Base-by-base conservation (phyloP, 805 yeast species). In the Kodamaea leandrae region DNA sequence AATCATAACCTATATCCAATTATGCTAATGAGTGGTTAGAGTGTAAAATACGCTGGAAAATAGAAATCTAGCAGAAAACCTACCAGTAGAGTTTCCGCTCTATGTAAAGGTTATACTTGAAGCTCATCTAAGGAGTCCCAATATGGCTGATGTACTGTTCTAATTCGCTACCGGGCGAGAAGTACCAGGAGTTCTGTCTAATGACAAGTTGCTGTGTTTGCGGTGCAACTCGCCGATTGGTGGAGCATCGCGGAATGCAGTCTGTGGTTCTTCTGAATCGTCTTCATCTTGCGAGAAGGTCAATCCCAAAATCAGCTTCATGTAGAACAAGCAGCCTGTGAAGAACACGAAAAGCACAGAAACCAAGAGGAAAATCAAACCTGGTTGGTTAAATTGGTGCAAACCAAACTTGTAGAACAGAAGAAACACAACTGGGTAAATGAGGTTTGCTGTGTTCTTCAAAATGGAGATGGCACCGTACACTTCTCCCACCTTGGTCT, bases 381-480 rank as follows among this genome's bases (percentile, higher is more conserved):
- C 60, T 1, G 72, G 71, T 14, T 41, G 34, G 41, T 60, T 39
- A 53, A 61, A 59, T 4, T 36, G 38, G 8, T 56, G 32, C 25
- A 69, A 40, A 3, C 65, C 50, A 15, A 37, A 38, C 41, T 64
- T 64, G 52, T 83, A 84, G 17, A 80, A 39, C 2, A 64, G 59
- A 13, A 82, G 57, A 23, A 76, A 57, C 0, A 65, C 13, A 4
- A 78, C 59, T 0, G 91, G 88, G 1, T 71, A 61, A 6, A 73
- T 42, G 44, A 82, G 61, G 44, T 65, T 59, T 3, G 74, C 58
- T 0, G 74, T 36, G 47, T 78, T 81, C 53, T 79, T 77, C 13
- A 82, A 54, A 37, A 84, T 56, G 0, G 87, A 77, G 32, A 83
- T 57, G 0, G 83, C 87, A 7, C 91, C 89, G 61, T 83, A 83